Conservation (phyloP, 371 early-diverging fungal genomes). For the Mucor mucedo region DNA sequence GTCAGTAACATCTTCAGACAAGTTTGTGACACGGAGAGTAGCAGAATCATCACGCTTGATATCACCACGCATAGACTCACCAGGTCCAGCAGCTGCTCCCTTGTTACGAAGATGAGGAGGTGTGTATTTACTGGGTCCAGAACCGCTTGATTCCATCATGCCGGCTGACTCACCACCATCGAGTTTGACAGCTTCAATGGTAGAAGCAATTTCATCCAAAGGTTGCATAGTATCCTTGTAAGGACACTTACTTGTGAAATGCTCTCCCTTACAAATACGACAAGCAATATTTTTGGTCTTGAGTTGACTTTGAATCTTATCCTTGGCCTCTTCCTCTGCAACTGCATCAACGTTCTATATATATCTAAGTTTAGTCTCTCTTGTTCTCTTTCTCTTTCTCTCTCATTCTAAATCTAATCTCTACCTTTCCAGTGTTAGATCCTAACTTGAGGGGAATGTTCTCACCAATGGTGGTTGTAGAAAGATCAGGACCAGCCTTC, state of each 20-base stretch:
- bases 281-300: slow-evolving; percentile 89
- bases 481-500: slow-evolving; percentile 83
- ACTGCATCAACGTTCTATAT: slow-evolving; percentile 50
- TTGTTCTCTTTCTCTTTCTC: background rate
- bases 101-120: slow-evolving; percentile 82
- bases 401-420: background rate
- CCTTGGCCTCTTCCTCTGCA: slow-evolving; percentile 63
- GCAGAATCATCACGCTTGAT: slow-evolving; percentile 80
- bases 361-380: background rate
- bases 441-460: slow-evolving; percentile 87
- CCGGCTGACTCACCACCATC: slow-evolving; percentile 39
- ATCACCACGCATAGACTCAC: slow-evolving; percentile 55
- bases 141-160: slow-evolving; percentile 27
- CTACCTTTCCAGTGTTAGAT: slow-evolving; percentile 58
- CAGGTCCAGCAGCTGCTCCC: slow-evolving; percentile 44
- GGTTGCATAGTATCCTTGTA: slow-evolving; percentile 93
- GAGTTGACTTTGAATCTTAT: slow-evolving; percentile 46
- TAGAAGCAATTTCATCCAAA: slow-evolving; percentile 61
- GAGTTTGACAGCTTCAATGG: slow-evolving; percentile 51
- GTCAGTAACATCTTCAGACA: slow-evolving; percentile 93
- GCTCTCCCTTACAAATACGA: slow-evolving; percentile 96
- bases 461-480: slow-evolving; percentile 91
- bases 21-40: slow-evolving; percentile 93
- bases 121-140: slow-evolving; percentile 74
- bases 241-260: slow-evolving; percentile 96